Percentiles rank a stretch among this genome's conserved stretches.
These are phyloP conservation scores for Fusarium ramigenum DNA, from an alignment of 2,329 filamentous ascomycete species.

Conservation along the genomic window DNA sequence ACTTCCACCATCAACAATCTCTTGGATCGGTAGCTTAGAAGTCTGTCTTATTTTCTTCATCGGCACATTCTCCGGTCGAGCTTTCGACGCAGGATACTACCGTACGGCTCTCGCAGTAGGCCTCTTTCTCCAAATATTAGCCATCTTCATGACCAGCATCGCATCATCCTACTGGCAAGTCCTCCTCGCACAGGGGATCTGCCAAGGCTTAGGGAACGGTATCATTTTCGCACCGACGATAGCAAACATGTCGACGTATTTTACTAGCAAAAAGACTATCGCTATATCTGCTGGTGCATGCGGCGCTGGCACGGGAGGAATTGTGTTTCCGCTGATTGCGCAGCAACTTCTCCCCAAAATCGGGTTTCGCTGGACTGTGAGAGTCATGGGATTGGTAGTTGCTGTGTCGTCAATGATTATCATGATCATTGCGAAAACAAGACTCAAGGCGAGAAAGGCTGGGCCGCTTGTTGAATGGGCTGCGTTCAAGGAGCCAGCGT, in stretches of 20 bases:
- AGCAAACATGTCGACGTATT: slow-evolving; percentile 68
- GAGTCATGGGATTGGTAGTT: slow-evolving; percentile 68
- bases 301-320: slow-evolving; percentile 69
- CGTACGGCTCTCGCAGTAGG: slow-evolving; percentile 47
- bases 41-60: slow-evolving; percentile 54
- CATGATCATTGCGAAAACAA: slow-evolving; percentile 55
- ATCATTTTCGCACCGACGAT: slow-evolving; percentile 64
- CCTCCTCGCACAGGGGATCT: slow-evolving; percentile 63
- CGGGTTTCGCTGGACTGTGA: slow-evolving; percentile 73
- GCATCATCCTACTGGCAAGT: slow-evolving; percentile 57
- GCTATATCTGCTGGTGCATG: slow-evolving; percentile 68
- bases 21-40: slow-evolving; percentile 61
- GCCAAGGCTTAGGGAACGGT: slow-evolving; percentile 64
- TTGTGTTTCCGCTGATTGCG: slow-evolving; percentile 69
- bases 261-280: slow-evolving; percentile 64
- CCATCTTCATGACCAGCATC: slow-evolving; percentile 57
- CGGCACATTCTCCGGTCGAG: slow-evolving; percentile 53
- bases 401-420: slow-evolving; percentile 54
- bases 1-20: slow-evolving; percentile 50
- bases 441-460: slow-evolving; percentile 58
- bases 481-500: slow-evolving; percentile 61
- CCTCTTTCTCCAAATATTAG: slow-evolving; percentile 55
- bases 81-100: slow-evolving; percentile 55
- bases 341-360: slow-evolving; percentile 65
- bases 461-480: slow-evolving; percentile 60